A percentile compares a stretch with the other conserved stretches of the same genome.
These are phyloP conservation scores for Fusarium oligoseptatum DNA, from an alignment of 2,329 filamentous ascomycete species.

Conservation along the genomic window DNA sequence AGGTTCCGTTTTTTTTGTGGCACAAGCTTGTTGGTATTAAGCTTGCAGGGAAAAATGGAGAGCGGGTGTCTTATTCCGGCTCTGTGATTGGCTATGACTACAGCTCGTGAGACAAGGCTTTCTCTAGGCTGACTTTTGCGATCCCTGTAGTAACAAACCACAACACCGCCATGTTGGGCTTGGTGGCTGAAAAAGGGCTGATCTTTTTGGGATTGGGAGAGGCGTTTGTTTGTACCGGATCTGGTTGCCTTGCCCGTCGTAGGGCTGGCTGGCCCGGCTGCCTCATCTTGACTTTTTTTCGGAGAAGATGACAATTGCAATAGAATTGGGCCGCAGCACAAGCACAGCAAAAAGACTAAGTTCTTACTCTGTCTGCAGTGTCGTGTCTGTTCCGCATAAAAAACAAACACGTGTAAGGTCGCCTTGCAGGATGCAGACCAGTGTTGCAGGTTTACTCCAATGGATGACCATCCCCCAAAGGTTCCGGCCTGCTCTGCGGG, in stretches of 20 bases:
- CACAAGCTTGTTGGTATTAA: slow-evolving; percentile 35
- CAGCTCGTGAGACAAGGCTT: background rate
- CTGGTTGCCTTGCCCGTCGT: background rate
- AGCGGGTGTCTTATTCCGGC: background rate
- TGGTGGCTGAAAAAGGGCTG: background rate
- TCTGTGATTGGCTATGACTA: background rate
- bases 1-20: background rate
- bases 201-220: background rate
- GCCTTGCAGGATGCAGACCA: background rate
- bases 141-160: background rate
- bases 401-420: background rate
- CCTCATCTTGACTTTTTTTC: background rate
- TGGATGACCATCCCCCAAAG: background rate
- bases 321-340: background rate
- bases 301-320: background rate
- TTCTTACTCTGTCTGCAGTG: background rate
- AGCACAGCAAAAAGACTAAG: background rate
- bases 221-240: background rate
- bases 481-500: background rate
- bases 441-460: background rate
- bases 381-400: background rate
- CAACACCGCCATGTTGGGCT: background rate
- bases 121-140: background rate
- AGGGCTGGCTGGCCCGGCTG: background rate
- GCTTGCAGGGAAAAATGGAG: slow-evolving; percentile 19